phyloP scores from a whole-genome alignment of 2,329 filamentous ascomycete species.

The Clarireedia homoeocarpa region DNA sequence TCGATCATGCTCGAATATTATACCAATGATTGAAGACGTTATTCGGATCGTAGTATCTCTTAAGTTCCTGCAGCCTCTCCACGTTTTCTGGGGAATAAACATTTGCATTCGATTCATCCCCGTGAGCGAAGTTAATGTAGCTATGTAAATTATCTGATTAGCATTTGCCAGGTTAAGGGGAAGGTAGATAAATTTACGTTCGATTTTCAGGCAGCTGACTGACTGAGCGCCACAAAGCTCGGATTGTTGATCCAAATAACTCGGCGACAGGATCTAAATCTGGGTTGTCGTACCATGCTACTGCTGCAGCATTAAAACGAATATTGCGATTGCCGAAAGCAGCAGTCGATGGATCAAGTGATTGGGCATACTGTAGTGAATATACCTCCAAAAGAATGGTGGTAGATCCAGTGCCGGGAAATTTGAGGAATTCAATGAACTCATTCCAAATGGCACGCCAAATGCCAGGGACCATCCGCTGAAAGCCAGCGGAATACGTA shows the following conservation, averaged over 20 bases:
- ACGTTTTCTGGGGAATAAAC: neutral
- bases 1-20: neutral
- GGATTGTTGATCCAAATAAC: neutral
- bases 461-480: neutral
- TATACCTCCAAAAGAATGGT: neutral
- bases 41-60: neutral
- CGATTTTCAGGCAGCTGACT: neutral
- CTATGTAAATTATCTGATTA: neutral
- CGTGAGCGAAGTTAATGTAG: neutral
- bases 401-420: neutral
- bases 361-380: neutral
- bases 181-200: neutral
- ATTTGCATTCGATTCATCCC: neutral
- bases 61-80: neutral
- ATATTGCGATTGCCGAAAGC: neutral
- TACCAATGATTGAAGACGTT: neutral
- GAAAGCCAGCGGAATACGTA: neutral
- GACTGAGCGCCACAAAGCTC: neutral
- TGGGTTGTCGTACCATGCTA: neutral
- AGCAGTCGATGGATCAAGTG: neutral
- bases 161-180: neutral
- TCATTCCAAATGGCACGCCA: neutral
- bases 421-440: neutral
- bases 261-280: neutral
- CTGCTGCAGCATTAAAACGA: neutral